phyloP scores from a whole-genome alignment of 1,139 yeast species.

The Protomyces pachydermus region DNA sequence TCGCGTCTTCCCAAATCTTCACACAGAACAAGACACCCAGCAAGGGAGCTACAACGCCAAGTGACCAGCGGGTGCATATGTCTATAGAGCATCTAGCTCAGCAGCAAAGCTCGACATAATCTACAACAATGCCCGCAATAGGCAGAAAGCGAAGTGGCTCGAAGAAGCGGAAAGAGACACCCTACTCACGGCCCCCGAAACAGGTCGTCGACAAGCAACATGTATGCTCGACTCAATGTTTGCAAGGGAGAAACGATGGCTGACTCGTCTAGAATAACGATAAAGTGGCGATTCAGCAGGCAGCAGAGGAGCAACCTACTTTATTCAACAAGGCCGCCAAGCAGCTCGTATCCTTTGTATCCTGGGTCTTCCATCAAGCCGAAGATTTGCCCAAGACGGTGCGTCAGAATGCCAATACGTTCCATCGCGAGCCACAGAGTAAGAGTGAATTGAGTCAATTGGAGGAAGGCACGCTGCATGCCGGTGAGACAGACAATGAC shows the following conservation, averaged over 20 bases:
- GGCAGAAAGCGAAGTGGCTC: neutral
- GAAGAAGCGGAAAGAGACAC: neutral
- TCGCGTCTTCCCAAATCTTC: too few species aligned
- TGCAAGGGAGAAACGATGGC: too few species aligned
- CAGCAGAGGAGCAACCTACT: neutral
- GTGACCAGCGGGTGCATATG: too few species aligned
- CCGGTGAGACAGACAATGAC: neutral
- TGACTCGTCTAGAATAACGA: neutral
- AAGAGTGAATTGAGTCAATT: conserved; percentile 7
- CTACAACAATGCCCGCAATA: neutral
- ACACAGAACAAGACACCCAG: too few species aligned
- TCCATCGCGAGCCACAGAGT: conserved; percentile 11
- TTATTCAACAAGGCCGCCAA: conserved; percentile 14
- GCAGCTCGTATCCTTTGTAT: conserved; percentile 4
- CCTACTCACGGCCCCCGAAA: neutral
- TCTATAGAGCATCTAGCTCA: too few species aligned
- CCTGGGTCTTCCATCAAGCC: conserved; percentile 14
- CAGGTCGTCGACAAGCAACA: neutral
- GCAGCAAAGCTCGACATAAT: neutral
- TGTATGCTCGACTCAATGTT: neutral
- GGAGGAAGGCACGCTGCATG: conserved; percentile 16
- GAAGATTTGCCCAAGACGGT: conserved; percentile 19
- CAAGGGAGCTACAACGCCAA: too few species aligned
- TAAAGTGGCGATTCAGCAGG: neutral
- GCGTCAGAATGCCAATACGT: conserved; percentile 5